Evolutionary conservation across 1,139 yeast genomes (phyloP).

Genomic region (Zygoascus sp.): DNA sequence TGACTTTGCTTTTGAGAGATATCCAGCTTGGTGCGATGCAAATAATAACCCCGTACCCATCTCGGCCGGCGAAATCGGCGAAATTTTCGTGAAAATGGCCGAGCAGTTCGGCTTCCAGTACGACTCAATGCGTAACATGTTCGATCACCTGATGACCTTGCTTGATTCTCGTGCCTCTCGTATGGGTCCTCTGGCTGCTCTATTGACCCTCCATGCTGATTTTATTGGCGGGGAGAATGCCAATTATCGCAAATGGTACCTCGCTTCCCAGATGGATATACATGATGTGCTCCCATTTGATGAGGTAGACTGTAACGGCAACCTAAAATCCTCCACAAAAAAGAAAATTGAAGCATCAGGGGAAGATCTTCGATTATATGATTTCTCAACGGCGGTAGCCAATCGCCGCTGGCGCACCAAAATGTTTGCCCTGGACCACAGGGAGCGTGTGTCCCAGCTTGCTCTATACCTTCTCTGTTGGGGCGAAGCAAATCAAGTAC

Average conservation of each 20-base stretch:
- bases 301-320: slow-evolving; percentile 13
- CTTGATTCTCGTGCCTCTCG: slow-evolving; percentile 73
- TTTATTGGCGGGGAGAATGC: slow-evolving; percentile 69
- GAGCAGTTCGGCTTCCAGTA: slow-evolving; percentile 70
- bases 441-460: slow-evolving; percentile 59
- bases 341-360: slow-evolving; percentile 31
- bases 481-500: slow-evolving; percentile 84
- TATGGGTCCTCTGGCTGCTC: slow-evolving; percentile 67
- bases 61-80: slow-evolving; percentile 50
- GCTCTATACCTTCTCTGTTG: slow-evolving; percentile 70
- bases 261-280: slow-evolving; percentile 59
- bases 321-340: slow-evolving; percentile 10
- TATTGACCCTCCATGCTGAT: slow-evolving; percentile 67
- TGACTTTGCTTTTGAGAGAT: slow-evolving; percentile 4
- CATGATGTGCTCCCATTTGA: slow-evolving; percentile 47
- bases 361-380: slow-evolving; percentile 23
- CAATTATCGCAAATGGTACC: slow-evolving; percentile 66
- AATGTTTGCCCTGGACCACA: slow-evolving; percentile 52
- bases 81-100: slow-evolving; percentile 57
- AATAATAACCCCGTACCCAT: slow-evolving; percentile 39
- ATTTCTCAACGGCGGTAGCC: slow-evolving; percentile 35
- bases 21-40: slow-evolving; percentile 51
- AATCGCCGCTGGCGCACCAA: slow-evolving; percentile 50
- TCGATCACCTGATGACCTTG: slow-evolving; percentile 70
- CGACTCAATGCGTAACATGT: slow-evolving; percentile 70